These are phyloP conservation scores for Colletotrichum cuscutae DNA, from an alignment of 2,329 filamentous ascomycete genomes.

Conservation along the genomic window DNA sequence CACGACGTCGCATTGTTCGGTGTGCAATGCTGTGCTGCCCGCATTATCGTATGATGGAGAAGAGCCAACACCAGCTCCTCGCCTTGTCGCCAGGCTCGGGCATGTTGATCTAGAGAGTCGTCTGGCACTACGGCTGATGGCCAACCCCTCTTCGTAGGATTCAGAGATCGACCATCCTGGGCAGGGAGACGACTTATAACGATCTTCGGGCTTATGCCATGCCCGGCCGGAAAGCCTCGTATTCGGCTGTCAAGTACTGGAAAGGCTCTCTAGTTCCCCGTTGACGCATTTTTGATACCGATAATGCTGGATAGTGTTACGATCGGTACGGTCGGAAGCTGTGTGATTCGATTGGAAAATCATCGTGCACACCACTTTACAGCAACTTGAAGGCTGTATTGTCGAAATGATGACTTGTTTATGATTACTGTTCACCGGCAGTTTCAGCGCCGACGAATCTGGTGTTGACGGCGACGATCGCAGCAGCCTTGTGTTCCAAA, in stretches of 20 bases:
- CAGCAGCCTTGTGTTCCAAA: conserved; percentile 24
- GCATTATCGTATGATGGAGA: background rate
- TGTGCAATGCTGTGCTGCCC: background rate
- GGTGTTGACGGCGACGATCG: conserved; percentile 19
- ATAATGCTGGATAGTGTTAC: background rate
- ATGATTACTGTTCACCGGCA: conserved; percentile 16
- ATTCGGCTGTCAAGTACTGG: background rate
- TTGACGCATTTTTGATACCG: background rate
- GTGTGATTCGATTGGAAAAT: background rate
- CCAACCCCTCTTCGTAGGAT: background rate
- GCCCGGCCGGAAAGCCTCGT: background rate
- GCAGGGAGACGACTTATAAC: background rate
- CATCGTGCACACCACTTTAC: background rate
- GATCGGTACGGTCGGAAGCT: background rate
- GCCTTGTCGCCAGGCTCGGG: background rate
- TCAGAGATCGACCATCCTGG: background rate
- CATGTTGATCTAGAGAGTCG: background rate
- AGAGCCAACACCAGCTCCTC: background rate
- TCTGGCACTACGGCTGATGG: background rate
- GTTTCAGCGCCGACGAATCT: background rate
- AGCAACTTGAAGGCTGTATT: background rate
- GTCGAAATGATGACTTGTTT: background rate
- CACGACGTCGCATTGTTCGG: background rate
- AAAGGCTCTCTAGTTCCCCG: background rate
- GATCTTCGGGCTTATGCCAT: background rate